Evolutionary conservation across 2,329 filamentous ascomycete species (phyloP).

Genomic region (Fusarium sp.): DNA sequence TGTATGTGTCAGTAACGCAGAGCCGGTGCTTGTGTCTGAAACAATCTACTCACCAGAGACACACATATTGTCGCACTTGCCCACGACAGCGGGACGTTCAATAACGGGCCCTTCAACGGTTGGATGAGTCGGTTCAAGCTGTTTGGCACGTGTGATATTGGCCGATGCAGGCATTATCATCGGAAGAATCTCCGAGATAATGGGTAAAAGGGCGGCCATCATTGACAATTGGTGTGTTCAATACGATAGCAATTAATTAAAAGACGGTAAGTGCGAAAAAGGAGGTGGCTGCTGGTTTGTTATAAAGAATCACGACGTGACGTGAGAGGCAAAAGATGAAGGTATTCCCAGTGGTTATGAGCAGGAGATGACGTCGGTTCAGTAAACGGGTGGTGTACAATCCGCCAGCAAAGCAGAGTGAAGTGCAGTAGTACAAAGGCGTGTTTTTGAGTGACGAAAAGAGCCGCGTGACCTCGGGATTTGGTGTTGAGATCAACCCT

Average conservation of each 20-base stretch:
- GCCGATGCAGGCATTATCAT: constrained; percentile 70
- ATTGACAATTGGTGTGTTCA: not conserved
- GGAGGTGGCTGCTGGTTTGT: not conserved
- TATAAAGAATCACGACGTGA: constrained; percentile 3
- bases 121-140: constrained; percentile 55
- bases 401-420: constrained; percentile 6
- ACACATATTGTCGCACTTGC: constrained; percentile 74
- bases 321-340: constrained; percentile 29
- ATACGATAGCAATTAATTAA: not conserved
- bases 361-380: constrained; percentile 30
- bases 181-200: constrained; percentile 68
- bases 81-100: constrained; percentile 68
- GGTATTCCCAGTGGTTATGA: constrained; percentile 20
- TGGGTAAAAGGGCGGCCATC: constrained; percentile 66
- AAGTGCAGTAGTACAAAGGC: not conserved
- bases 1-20: not conserved
- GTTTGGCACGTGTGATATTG: constrained; percentile 64
- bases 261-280: not conserved
- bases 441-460: constrained; percentile 1
- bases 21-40: not conserved
- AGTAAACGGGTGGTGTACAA: not conserved
- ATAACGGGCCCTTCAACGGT: constrained; percentile 50
- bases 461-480: constrained; percentile 3
- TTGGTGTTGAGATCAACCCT: constrained; percentile 13
- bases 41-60: constrained; percentile 65